Percentiles rank a stretch among this genome's conserved stretches.
Evolutionary conservation across 768 basidiomycete genomes (phyloP).

Genomic region (Nidula microcarpa): DNA sequence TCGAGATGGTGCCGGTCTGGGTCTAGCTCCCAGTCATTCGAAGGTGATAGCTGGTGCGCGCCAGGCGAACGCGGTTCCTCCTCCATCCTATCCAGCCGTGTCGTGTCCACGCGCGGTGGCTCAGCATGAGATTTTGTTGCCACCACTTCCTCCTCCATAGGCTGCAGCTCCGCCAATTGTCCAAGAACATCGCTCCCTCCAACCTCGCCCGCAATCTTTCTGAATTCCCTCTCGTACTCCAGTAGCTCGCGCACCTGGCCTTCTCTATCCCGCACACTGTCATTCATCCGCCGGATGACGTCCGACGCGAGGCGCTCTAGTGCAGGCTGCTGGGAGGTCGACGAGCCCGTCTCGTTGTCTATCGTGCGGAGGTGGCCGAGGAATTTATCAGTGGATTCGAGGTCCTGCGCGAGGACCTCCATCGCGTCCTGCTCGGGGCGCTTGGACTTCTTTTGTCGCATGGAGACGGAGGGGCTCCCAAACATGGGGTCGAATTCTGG

Average conservation of each 20-base stretch:
- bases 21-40: slow-evolving; percentile 62
- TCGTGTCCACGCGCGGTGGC: slow-evolving; percentile 13
- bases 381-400: slow-evolving; percentile 77
- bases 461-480: slow-evolving; percentile 30
- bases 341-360: slow-evolving; percentile 47
- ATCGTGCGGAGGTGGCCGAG: slow-evolving; percentile 67
- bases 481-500: slow-evolving; percentile 44
- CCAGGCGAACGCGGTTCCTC: slow-evolving; percentile 29
- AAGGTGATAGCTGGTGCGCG: slow-evolving; percentile 13
- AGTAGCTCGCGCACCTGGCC: slow-evolving; percentile 75
- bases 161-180: slow-evolving; percentile 60
- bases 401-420: slow-evolving; percentile 67
- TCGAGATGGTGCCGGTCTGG: slow-evolving; percentile 45
- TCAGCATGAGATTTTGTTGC: slow-evolving; percentile 21
- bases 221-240: slow-evolving; percentile 77
- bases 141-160: slow-evolving; percentile 38
- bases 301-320: slow-evolving; percentile 74
- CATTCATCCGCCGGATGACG: slow-evolving; percentile 75
- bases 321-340: slow-evolving; percentile 32
- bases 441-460: slow-evolving; percentile 20
- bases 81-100: slow-evolving; percentile 27
- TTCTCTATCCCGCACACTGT: slow-evolving; percentile 73
- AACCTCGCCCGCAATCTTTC: slow-evolving; percentile 71
- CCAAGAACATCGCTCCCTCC: slow-evolving; percentile 74
- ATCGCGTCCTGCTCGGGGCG: slow-evolving; percentile 58